phyloP scores from a whole-genome alignment of 306 rosid species.

The Dicorynia guianensis region DNA sequence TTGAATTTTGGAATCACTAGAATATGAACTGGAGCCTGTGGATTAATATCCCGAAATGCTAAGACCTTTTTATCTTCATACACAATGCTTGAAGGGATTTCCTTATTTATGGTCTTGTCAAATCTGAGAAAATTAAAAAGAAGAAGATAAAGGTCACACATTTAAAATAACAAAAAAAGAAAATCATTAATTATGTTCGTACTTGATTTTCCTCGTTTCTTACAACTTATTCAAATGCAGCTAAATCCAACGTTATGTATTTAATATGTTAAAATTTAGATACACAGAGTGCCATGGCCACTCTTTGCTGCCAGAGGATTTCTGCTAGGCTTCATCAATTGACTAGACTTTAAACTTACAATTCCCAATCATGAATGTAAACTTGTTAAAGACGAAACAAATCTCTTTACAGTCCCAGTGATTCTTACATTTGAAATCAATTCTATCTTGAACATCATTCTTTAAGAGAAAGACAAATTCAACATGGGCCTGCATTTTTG shows the following conservation, averaged over 20 bases:
- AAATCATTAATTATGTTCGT: too few species aligned
- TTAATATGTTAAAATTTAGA: not conserved
- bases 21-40: conserved; percentile 93
- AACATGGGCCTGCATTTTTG: too few species aligned
- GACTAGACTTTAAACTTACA: not conserved
- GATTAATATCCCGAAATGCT: conserved; percentile 84
- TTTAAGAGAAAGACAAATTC: too few species aligned
- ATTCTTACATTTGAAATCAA: not conserved
- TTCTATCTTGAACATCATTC: too few species aligned
- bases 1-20: conserved; percentile 82
- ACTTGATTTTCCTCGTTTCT: too few species aligned
- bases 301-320: not conserved
- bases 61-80: conserved; percentile 80
- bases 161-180: too few species aligned
- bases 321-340: not conserved
- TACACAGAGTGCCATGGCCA: not conserved
- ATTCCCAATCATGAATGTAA: not conserved
- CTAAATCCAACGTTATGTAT: not conserved
- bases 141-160: too few species aligned
- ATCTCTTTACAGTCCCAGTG: not conserved
- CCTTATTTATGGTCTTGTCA: conserved; percentile 91
- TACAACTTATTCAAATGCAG: too few species aligned
- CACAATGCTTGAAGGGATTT: conserved; percentile 83
- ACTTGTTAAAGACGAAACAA: not conserved
- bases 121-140: too few species aligned